Percentiles rank a stretch among this genome's conserved stretches.
These are phyloP conservation scores for Pelargonium fulgidum DNA, from an alignment of 441 rosid species.

Conservation along the genomic window DNA sequence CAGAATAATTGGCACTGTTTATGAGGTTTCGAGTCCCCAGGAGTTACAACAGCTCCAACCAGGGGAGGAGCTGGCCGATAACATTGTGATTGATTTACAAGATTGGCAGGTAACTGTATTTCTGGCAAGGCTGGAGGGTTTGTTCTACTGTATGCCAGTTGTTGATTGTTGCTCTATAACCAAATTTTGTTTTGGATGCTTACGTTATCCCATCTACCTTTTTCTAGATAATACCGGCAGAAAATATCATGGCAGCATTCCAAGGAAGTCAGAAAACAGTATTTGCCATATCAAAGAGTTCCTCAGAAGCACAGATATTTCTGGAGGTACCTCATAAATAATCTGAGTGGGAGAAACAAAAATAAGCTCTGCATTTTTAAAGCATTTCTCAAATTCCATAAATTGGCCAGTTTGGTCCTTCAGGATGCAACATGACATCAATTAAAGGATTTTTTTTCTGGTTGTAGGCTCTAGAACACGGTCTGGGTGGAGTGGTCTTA, in stretches of 20 bases:
- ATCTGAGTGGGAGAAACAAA: conserved; percentile 5
- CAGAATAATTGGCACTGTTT: conserved; percentile 40
- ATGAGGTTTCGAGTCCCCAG: conserved; percentile 52
- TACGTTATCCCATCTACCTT: too few relatives aligned
- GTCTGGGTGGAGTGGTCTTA: conserved; percentile 67
- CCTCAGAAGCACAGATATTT: conserved; percentile 57
- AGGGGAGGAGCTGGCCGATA: conserved; percentile 34
- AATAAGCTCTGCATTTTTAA: not conserved
- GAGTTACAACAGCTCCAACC: conserved; percentile 52
- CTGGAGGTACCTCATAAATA: conserved; percentile 48
- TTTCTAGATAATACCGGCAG: conserved; percentile 72
- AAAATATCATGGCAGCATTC: conserved; percentile 72
- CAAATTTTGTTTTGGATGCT: too few relatives aligned
- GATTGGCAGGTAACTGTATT: conserved; percentile 64
- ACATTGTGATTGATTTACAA: conserved; percentile 50
- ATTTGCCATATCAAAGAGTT: conserved; percentile 57
- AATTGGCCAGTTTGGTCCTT: not conserved
- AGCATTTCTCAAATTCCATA: conserved; percentile 3
- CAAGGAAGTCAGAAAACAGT: conserved; percentile 68
- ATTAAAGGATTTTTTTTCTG: conserved; percentile 2
- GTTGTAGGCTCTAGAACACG: conserved; percentile 73
- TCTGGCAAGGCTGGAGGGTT: not conserved
- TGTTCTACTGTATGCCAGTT: not conserved
- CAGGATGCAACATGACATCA: not conserved
- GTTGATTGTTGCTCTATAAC: not conserved